Base-by-base conservation (phyloP, 208 protist species). In the Trypanosoma cruzi region DNA sequence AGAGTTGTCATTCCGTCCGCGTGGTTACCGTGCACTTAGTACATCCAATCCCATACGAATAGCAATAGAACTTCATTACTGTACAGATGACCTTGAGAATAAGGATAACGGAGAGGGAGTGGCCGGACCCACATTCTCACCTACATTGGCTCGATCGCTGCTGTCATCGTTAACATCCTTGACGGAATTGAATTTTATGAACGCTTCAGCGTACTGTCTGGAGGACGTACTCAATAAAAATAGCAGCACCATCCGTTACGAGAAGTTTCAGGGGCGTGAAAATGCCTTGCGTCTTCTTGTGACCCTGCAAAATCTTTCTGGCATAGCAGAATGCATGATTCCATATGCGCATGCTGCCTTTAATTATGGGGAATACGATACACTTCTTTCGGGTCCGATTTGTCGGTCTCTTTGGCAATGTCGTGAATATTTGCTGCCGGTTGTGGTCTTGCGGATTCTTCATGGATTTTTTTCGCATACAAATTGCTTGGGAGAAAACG, bases 1-100 rank as follows among this genome's bases (percentile, higher is more conserved):
- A 40, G 89, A 92, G 46, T 59, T 91, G 40, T 79, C 76, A 28
- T 88, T 86, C 73, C 73, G 68, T 14, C 89, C 89, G 1, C 28
- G 14, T 4, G 81, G 49, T 22, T 85, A 80, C 65, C 66, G 72
- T 24, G 56, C 89, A 13, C 64, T 95, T 24, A 75, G 84, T 14
- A 86, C 75, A 26, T 31, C 66, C 4, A 34, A 59, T 24, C 73
- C 73, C 14, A 59, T 77, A 6, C 40, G 56, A 61, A 59, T n/a
- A 13, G 71, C 71, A 55, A 18, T 77, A 20, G 71, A 77, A 29
- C 42, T 53, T 2, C 37, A 71, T 22, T 66, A 71, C 52, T 75
- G 71, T 62, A 54, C 29, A 24, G 32, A n/a, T 48, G 34, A 69
- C 4, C 34, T n/a, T 6, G 32, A 49, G 10, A 14, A 32, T 26